These are phyloP conservation scores for Aphanomyces cochlioides DNA, from an alignment of 352 stramenopile genomes.

Conservation along the genomic window DNA sequence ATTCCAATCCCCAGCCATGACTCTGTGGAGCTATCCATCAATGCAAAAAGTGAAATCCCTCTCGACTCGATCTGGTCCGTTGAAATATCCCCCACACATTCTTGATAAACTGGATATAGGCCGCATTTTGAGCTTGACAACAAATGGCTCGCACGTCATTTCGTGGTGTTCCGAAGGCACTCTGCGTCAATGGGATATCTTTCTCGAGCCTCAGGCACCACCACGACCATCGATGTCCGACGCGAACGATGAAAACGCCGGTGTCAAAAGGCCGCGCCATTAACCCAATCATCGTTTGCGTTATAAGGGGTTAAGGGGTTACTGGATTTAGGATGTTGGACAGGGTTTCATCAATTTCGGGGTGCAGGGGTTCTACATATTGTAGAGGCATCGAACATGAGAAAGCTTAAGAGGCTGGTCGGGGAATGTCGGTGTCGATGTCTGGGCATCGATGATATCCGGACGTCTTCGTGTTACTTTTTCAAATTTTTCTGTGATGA, in stretches of 20 bases:
- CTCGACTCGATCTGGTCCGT: neutral
- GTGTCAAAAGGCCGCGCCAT: neutral
- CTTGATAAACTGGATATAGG: neutral
- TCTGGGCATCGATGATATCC: too few species aligned
- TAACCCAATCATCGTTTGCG: too few species aligned
- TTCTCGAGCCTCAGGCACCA: neutral
- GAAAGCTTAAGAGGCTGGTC: too few species aligned
- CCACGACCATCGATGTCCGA: neutral
- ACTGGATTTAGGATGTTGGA: too few species aligned
- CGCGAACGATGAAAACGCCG: neutral
- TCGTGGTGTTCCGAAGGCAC: slow-evolving; percentile 11
- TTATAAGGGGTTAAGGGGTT: too few species aligned
- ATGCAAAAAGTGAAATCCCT: neutral
- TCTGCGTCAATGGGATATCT: slow-evolving; percentile 17
- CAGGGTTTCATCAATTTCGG: too few species aligned
- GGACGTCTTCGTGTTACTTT: too few species aligned
- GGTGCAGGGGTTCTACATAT: too few species aligned
- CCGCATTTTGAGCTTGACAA: neutral
- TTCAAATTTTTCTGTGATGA: too few species aligned
- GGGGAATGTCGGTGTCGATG: too few species aligned
- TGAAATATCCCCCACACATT: too few species aligned
- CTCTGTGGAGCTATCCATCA: slow-evolving; percentile 18
- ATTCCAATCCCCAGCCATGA: neutral
- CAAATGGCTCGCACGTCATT: neutral
- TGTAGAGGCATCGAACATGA: too few species aligned